Conservation (phyloP, 208 protist species). For the Wallacemonas sp. region DNA sequence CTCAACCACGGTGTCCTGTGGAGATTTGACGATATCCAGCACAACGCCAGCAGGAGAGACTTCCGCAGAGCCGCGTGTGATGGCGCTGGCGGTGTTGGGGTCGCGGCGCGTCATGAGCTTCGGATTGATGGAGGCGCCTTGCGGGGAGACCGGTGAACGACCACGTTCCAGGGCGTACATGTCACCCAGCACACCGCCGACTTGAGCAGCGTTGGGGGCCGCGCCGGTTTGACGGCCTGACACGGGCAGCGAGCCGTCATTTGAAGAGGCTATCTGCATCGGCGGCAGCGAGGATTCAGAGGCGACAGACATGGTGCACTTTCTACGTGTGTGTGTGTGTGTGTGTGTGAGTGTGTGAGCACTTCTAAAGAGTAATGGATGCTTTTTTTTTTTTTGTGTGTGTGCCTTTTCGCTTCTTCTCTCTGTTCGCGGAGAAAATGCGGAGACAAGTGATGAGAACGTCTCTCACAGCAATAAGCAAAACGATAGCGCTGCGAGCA, state of each 20-base stretch:
- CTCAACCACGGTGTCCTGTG: constrained; percentile 45
- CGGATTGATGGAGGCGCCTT: constrained; percentile 31
- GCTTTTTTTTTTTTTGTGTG: neutral
- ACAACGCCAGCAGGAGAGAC: constrained; percentile 12
- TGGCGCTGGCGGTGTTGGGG: constrained; percentile 2
- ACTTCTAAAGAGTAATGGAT: no score
- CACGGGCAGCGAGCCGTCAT: neutral
- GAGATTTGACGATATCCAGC: constrained; percentile 17
- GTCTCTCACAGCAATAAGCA: neutral
- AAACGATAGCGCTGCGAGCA: no score
- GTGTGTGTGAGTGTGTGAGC: no score
- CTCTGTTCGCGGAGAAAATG: neutral
- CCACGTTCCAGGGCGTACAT: constrained; percentile 9
- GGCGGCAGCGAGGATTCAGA: neutral
- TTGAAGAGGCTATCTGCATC: constrained; percentile 1
- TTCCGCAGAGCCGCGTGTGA: neutral
- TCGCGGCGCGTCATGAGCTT: constrained; percentile 56
- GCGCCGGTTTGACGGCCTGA: neutral
- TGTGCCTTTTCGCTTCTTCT: neutral
- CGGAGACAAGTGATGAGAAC: no score
- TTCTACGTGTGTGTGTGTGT: neutral
- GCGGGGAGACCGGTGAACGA: neutral
- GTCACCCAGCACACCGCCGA: neutral
- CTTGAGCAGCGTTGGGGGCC: no score
- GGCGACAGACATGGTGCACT: neutral